These are phyloP conservation scores for Wickerhamia fluorescens DNA, from an alignment of 805 yeast species.

Conservation along the genomic window DNA sequence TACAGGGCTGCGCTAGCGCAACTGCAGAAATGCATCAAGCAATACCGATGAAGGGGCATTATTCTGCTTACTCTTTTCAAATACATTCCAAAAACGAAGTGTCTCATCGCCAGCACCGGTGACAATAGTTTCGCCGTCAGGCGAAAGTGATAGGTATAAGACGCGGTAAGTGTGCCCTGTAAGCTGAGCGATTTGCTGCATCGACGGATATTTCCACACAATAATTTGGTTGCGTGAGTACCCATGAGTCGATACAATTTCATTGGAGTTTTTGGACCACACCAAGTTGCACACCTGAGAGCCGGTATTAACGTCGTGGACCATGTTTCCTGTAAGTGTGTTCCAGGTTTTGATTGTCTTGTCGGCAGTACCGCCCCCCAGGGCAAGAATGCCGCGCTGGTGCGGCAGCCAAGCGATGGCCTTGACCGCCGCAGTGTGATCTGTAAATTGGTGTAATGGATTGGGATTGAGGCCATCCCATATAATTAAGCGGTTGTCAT, in stretches of 20 bases:
- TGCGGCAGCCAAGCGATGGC: conserved; percentile 98
- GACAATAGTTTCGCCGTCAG: conserved; percentile 94
- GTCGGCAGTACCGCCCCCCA: conserved; percentile 98
- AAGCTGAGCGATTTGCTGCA: conserved; percentile 89
- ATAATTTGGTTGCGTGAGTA: conserved; percentile 84
- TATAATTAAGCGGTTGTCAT: conserved; percentile 78
- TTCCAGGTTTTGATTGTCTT: conserved; percentile 89
- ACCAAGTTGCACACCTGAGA: conserved; percentile 92
- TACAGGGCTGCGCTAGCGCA: no score
- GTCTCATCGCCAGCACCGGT: conserved; percentile 99
- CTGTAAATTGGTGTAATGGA: conserved; percentile 69
- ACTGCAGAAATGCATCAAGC: conserved; percentile 67
- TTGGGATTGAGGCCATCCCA: conserved; percentile 74
- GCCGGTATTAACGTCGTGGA: conserved; percentile 86
- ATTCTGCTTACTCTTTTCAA: conserved; percentile 64
- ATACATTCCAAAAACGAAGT: conserved; percentile 89
- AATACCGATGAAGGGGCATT: conserved; percentile 56
- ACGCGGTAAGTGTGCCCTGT: conserved; percentile 95
- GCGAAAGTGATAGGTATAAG: conserved; percentile 79
- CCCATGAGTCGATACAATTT: conserved; percentile 92
- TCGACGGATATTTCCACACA: conserved; percentile 88
- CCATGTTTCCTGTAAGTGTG: conserved; percentile 64
- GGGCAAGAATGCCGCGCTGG: conserved; percentile 84
- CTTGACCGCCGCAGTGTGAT: conserved; percentile 92
- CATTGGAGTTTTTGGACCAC: conserved; percentile 91